phyloP scores from a whole-genome alignment of 2,329 filamentous ascomycete genomes.

The Fusarium luffae region DNA sequence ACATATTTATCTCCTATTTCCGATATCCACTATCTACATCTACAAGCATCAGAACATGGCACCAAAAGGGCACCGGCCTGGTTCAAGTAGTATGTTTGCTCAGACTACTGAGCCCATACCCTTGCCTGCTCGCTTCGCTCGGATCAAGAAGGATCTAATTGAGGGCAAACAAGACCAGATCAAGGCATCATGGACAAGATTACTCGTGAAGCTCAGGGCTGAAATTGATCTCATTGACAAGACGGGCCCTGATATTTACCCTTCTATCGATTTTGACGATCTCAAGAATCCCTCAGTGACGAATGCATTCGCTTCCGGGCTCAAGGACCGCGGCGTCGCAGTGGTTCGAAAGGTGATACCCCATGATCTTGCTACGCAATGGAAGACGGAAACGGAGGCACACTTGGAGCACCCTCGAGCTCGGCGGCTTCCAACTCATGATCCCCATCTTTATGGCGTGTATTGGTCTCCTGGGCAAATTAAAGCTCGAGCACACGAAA shows the following conservation, averaged over 20 bases:
- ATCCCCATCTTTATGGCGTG: constrained; percentile 51
- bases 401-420: constrained; percentile 63
- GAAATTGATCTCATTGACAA: constrained; percentile 53
- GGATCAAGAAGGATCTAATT: constrained; percentile 55
- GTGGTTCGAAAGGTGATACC: constrained; percentile 50
- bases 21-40: background rate
- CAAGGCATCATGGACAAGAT: constrained; percentile 52
- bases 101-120: constrained; percentile 46
- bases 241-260: constrained; percentile 51
- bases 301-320: constrained; percentile 42
- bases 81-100: constrained; percentile 45
- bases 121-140: constrained; percentile 55
- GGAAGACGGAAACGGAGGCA: constrained; percentile 62
- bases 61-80: constrained; percentile 33
- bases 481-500: constrained; percentile 53
- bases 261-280: constrained; percentile 56
- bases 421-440: constrained; percentile 48
- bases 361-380: constrained; percentile 48
- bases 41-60: constrained; percentile 24
- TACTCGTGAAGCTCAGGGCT: constrained; percentile 51
- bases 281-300: constrained; percentile 45
- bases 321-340: constrained; percentile 49
- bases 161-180: constrained; percentile 53
- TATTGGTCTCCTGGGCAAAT: constrained; percentile 57
- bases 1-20: constrained; percentile 3